Conservation (phyloP, 495 filamentous ascomycete species). For the Daldinia decipiens region DNA sequence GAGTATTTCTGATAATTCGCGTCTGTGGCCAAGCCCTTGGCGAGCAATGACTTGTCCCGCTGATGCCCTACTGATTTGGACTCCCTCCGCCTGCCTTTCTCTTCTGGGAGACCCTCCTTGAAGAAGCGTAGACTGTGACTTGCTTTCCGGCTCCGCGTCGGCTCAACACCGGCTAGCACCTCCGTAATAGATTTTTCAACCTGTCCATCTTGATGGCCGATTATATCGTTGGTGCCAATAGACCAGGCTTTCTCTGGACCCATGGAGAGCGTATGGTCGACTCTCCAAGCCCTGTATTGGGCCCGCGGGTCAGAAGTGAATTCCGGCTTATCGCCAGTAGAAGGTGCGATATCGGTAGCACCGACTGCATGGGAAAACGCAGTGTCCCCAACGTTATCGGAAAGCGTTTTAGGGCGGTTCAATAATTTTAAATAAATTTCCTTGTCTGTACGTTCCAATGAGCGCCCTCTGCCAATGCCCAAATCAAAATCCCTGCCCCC, state of each 20-base stretch:
- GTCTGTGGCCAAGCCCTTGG: slow-evolving; percentile 35
- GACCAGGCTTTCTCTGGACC: slow-evolving; percentile 66
- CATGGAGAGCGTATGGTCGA: slow-evolving; percentile 53
- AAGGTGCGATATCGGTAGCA: slow-evolving; percentile 20
- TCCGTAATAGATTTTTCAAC: slow-evolving; percentile 89
- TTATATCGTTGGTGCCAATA: slow-evolving; percentile 57
- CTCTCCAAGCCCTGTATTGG: slow-evolving; percentile 56
- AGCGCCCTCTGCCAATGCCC: slow-evolving; percentile 47
- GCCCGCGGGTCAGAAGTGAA: slow-evolving; percentile 49
- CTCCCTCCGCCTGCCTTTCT: slow-evolving; percentile 59
- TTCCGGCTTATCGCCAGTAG: slow-evolving; percentile 31
- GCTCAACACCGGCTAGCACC: slow-evolving; percentile 78
- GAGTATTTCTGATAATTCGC: slow-evolving; percentile 19
- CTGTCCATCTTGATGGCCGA: slow-evolving; percentile 56
- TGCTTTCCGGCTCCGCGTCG: slow-evolving; percentile 89
- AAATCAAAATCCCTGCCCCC: slow-evolving; percentile 51
- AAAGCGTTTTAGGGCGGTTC: slow-evolving; percentile 23
- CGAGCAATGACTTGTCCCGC: slow-evolving; percentile 49
- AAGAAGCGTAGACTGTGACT: slow-evolving; percentile 93
- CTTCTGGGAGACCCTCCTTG: slow-evolving; percentile 81
- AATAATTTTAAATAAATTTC: slow-evolving; percentile 50
- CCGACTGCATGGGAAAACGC: slow-evolving; percentile 36
- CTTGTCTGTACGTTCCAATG: slow-evolving; percentile 57
- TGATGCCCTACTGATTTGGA: slow-evolving; percentile 41
- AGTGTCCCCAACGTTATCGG: slow-evolving; percentile 53